phyloP scores from a whole-genome alignment of 306 rosid species.

The Crataegus laevigata region DNA sequence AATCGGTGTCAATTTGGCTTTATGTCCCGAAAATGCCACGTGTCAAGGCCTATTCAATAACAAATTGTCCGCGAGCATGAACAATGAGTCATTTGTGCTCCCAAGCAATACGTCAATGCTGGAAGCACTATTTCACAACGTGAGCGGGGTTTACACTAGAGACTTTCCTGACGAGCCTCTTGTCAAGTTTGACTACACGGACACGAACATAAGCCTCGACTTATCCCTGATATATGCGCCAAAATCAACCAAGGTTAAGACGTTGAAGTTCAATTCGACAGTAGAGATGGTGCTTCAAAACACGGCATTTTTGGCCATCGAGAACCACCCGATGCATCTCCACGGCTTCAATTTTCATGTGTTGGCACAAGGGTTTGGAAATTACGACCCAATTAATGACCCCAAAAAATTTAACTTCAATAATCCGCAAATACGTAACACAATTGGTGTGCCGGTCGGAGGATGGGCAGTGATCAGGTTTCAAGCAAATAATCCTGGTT shows the following conservation, averaged over 20 bases:
- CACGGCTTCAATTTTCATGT: slow-evolving; percentile 62
- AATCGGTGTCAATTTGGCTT: slow-evolving; percentile 22
- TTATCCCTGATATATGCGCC: slow-evolving; percentile 22
- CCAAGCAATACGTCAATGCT: slow-evolving; percentile 40
- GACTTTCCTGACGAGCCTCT: slow-evolving; percentile 49
- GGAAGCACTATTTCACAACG: slow-evolving; percentile 24
- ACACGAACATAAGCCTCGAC: neutral
- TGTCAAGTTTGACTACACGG: slow-evolving; percentile 30
- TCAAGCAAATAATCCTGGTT: slow-evolving; percentile 43
- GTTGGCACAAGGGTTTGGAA: slow-evolving; percentile 63
- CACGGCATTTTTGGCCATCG: slow-evolving; percentile 23
- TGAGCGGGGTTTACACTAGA: slow-evolving; percentile 30
- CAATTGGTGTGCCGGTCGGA: slow-evolving; percentile 54
- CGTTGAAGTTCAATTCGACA: slow-evolving; percentile 44
- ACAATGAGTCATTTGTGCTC: slow-evolving; percentile 48
- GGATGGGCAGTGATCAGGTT: slow-evolving; percentile 63
- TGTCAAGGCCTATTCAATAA: slow-evolving; percentile 19
- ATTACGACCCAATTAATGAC: slow-evolving; percentile 30
- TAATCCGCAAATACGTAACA: slow-evolving; percentile 56
- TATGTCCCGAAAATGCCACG: slow-evolving; percentile 18
- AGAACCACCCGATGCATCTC: slow-evolving; percentile 58
- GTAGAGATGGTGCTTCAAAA: slow-evolving; percentile 53
- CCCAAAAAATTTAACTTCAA: slow-evolving; percentile 30
- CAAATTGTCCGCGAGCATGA: slow-evolving; percentile 52
- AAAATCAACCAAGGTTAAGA: slow-evolving; percentile 50